A percentile compares a stretch with the other conserved stretches of the same genome.
These are phyloP conservation scores for Fusarium coffeatum DNA, from an alignment of 2,329 filamentous ascomycete species.

Conservation along the genomic window DNA sequence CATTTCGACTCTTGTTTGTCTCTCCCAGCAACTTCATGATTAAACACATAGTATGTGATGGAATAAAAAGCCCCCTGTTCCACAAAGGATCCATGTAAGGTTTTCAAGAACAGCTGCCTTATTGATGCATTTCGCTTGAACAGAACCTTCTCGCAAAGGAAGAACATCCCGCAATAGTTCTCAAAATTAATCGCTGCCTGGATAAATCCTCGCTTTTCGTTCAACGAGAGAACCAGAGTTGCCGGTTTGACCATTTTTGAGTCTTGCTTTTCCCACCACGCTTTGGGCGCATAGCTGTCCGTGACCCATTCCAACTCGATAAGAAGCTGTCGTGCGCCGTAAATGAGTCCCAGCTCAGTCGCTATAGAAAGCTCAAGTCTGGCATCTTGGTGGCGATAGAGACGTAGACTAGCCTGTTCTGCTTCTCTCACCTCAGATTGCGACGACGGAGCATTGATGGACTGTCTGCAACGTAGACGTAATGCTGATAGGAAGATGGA, in stretches of 20 bases:
- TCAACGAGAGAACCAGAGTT: background rate
- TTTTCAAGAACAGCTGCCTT: background rate
- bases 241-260: too few relatives aligned
- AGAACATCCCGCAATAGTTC: background rate
- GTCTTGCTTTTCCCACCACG: background rate
- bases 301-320: background rate
- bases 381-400: background rate
- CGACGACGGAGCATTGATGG: background rate
- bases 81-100: accelerated
- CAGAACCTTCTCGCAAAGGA: background rate
- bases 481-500: background rate
- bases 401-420: background rate
- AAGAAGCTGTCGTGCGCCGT: background rate
- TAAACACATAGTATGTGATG: background rate
- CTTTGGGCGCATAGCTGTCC: background rate
- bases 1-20: background rate
- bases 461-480: background rate
- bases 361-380: background rate
- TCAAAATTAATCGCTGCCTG: background rate
- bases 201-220: background rate
- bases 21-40: background rate
- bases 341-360: background rate
- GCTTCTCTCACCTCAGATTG: background rate
- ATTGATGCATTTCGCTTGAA: background rate
- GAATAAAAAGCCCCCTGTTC: background rate